Evolutionary conservation across 2,329 filamentous ascomycete species (phyloP), one percentile per base, ranked within the genome.

Genomic region (Ampelomyces quisqualis): DNA sequence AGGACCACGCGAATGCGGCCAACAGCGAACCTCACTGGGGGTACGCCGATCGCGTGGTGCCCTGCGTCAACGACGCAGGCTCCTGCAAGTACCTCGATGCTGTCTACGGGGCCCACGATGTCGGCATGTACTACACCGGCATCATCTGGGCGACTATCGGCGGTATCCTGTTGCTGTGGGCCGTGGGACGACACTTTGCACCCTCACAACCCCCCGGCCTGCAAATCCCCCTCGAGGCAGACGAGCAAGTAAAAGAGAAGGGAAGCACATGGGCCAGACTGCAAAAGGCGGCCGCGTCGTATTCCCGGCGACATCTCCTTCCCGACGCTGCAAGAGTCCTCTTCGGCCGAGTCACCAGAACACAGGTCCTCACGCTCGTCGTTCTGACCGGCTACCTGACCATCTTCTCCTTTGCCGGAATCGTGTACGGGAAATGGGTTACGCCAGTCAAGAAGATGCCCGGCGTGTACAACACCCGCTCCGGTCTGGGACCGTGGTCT

Each of bases 271-370:
- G 62, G 4, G 51, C 64, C 22, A 55, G 64, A 33, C 45, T 59
- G 3, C 51, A 57, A 26, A 56, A 55, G 17, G 66, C 77, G 3
- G 41, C 74, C 13, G 58, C 67, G 10, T 66, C 77, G 0, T 59
- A 68, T 3, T 57, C 65, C 10, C 72, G 80, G 13, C 73, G 69
- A 20, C 75, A 77, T 53, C 71, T 89, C 2, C 76, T 89, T 2
- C 80, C 80, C 0, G 83, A 87, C 52, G 73, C 76, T 3, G 65
- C 76, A 2, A 70, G 75, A 13, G 54, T 65, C 14, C 54, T 88
- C 37, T 88, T 90, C 51, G 84, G 85, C 19, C 75, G 80, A 45
- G 81, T 82, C 2, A 86, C 83, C 1, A 76, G 85, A 14, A 72
- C 88, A 5, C 86, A 90, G 58, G 75, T 89, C 3, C 55, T 81